phyloP scores from a whole-genome alignment of 202 grass and related monocot genomes.

The Alloteropsis angusta region DNA sequence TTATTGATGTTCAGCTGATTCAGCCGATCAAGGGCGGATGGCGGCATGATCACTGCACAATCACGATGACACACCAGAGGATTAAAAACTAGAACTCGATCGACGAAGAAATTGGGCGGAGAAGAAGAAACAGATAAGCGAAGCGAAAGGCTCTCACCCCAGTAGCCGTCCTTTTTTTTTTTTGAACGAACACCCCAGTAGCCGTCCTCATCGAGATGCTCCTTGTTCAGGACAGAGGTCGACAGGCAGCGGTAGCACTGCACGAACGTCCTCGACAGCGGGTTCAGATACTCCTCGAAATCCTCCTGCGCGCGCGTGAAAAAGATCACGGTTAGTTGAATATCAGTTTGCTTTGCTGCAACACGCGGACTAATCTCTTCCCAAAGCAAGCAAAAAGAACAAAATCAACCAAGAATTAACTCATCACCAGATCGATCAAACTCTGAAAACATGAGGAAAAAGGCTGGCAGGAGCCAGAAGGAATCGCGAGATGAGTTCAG shows the following conservation, averaged over 20 bases:
- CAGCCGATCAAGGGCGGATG: conserved; percentile 37
- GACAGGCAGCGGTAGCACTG: conserved; percentile 23
- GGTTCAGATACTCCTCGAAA: conserved; percentile 6
- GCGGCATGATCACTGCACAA: conserved; percentile 41
- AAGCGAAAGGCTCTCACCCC: neutral
- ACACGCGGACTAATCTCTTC: neutral
- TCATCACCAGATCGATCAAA: neutral
- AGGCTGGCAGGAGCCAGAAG: too few species aligned
- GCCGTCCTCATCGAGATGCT: neutral
- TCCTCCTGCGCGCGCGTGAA: conserved; percentile 3
- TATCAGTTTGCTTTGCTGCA: neutral
- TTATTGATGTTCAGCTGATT: neutral
- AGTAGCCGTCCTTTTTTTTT: too few species aligned
- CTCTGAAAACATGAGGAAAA: too few species aligned
- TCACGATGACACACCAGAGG: neutral
- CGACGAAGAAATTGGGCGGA: too few species aligned
- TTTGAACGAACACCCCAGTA: neutral
- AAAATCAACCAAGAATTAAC: neutral
- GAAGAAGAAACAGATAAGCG: neutral
- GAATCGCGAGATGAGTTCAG: neutral
- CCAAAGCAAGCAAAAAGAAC: too few species aligned
- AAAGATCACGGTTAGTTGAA: neutral
- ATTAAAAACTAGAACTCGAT: neutral
- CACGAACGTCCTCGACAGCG: neutral
- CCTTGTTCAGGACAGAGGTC: neutral